phyloP scores from a whole-genome alignment of 257 asterid genomes.

The Solanum boliviense region DNA sequence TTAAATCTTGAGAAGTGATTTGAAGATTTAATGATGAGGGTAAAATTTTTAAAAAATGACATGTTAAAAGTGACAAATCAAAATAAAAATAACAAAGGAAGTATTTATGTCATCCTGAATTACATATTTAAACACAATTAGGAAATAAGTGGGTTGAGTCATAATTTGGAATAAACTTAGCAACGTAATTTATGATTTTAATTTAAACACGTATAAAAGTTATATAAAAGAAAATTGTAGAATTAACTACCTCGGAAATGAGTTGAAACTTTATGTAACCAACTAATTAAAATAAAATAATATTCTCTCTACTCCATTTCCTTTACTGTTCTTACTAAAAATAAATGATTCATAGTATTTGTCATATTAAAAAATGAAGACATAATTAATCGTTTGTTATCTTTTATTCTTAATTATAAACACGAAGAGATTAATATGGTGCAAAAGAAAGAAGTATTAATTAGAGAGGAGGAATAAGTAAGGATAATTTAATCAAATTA shows the following conservation, averaged over 20 bases:
- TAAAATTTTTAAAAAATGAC: not conserved
- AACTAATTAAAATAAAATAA: not conserved
- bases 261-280: not conserved
- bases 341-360: not conserved
- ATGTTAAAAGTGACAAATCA: not conserved
- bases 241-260: not conserved
- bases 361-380: not conserved
- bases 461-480: not conserved
- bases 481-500: no score
- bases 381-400: not conserved
- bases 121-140: not conserved
- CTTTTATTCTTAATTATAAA: not conserved
- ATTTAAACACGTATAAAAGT: not conserved
- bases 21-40: no score
- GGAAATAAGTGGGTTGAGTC: not conserved
- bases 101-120: not conserved
- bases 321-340: no score
- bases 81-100: not conserved
- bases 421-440: not conserved
- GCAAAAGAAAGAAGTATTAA: not conserved
- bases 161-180: not conserved
- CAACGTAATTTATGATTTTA: not conserved
- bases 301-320: not conserved
- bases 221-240: not conserved
- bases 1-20: not conserved